Conservation (phyloP, 2,329 filamentous ascomycete genomes). For the Thielaviopsis punctulata region DNA sequence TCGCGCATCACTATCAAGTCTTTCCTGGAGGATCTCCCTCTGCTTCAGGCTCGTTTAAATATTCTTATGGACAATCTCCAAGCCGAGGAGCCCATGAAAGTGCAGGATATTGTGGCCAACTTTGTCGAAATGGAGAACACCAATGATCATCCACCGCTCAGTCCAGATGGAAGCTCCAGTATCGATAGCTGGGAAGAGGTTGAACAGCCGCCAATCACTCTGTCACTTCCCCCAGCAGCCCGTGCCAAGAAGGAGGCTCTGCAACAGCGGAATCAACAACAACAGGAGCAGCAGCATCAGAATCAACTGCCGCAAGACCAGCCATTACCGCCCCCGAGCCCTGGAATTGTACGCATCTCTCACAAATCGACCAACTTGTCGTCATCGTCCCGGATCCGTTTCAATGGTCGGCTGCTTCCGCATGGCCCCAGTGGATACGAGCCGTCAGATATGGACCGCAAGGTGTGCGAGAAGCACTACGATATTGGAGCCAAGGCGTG, state of each 20-base stretch:
- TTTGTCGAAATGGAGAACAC: conserved; percentile 60
- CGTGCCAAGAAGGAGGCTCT: conserved; percentile 11
- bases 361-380: conserved; percentile 6
- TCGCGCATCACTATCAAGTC: conserved; percentile 75
- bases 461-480: conserved; percentile 65
- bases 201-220: conserved; percentile 31
- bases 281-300: conserved; percentile 11
- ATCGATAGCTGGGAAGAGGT: conserved; percentile 43
- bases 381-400: conserved; percentile 22
- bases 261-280: conserved; percentile 12
- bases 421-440: conserved; percentile 67
- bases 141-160: conserved; percentile 36
- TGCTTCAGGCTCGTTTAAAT: conserved; percentile 72
- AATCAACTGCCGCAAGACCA: not conserved
- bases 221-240: conserved; percentile 27
- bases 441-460: conserved; percentile 61
- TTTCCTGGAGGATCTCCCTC: conserved; percentile 71
- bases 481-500: conserved; percentile 85
- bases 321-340: conserved; percentile 10
- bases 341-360: conserved; percentile 13
- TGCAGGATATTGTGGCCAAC: conserved; percentile 53
- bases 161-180: conserved; percentile 22
- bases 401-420: conserved; percentile 35
- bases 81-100: conserved; percentile 47
- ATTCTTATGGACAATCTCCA: conserved; percentile 68